Evolutionary conservation across 1,284 basidiomycete genomes (phyloP).

Genomic region (Apiotrichum sp.): DNA sequence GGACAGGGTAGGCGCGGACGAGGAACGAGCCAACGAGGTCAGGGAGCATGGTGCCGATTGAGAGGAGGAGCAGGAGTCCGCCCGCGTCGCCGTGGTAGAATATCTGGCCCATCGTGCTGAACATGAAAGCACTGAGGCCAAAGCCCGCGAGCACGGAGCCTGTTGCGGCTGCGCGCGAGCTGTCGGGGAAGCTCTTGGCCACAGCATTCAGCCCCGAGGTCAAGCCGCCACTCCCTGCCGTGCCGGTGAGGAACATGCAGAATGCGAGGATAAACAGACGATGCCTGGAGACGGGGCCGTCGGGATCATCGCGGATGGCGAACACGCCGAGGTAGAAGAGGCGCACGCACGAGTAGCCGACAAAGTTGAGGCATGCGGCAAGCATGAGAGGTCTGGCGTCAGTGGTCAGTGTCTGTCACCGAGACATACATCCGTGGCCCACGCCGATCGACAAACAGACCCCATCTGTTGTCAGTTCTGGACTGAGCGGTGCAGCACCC

Average conservation of each 20-base stretch:
- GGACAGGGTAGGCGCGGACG: constrained; percentile 55
- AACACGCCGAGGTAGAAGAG: constrained; percentile 54
- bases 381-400: constrained; percentile 29
- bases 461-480: constrained; percentile 52
- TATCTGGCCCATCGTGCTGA: constrained; percentile 61
- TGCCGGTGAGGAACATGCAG: constrained; percentile 42
- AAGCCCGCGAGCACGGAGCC: constrained; percentile 74
- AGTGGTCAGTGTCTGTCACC: not conserved
- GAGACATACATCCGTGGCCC: constrained; percentile 55
- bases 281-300: constrained; percentile 14
- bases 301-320: constrained; percentile 16
- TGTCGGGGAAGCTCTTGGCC: constrained; percentile 45
- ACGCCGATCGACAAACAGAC: constrained; percentile 58
- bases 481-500: constrained; percentile 1
- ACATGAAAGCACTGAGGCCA: constrained; percentile 73
- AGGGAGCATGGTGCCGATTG: constrained; percentile 62
- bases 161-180: constrained; percentile 59
- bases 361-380: constrained; percentile 54
- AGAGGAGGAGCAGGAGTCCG: constrained; percentile 62
- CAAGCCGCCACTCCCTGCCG: constrained; percentile 43
- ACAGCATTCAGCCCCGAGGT: constrained; percentile 43
- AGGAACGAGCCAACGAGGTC: constrained; percentile 63
- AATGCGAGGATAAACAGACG: constrained; percentile 31
- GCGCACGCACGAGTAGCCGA: constrained; percentile 63
- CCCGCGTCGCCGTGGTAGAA: constrained; percentile 66